Base-by-base conservation (phyloP, 257 asterid species). In the Capsicum chinense region DNA sequence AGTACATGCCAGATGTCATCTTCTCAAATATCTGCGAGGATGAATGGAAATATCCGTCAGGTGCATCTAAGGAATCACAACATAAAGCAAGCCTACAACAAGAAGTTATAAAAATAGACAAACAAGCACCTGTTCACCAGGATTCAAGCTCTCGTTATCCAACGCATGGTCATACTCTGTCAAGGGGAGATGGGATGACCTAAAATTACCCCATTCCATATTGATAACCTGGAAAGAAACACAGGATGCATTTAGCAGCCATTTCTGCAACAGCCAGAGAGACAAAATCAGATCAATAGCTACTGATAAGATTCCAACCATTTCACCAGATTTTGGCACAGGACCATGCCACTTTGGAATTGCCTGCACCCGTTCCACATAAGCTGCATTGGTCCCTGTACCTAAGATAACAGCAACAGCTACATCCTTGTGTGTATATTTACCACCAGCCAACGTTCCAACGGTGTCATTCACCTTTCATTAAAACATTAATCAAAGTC, bases 201-300 rank as follows among this genome's bases (percentile, higher is more conserved):
- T 92, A 90, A 95, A 95, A 90, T 94, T 95, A 84, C 98, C 99
- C 99, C 99, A 95, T 85, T 95, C 99, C 97, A 94, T 95, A 83
- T 95, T 95, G 88, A 95, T 94, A 85, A 95, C 99, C 99, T 95
- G 84, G 82, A 86, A 16, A 73, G 33, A 13, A 44, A 58, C 58
- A 70, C 54, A 16, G 37, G 60, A 66, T 9, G 50, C 39, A 64
- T 37, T 79, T 35, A 63, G 47, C 80, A 50, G 60, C 37, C 79
- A 78, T 54, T 39, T 42, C 78, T 37, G 78, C 3, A 15, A 56
- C 64, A 62, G 67, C 57, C 42, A n/a, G 13, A 8, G 21, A 58
- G 56, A 74, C 54, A 83, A 21, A 74, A 52, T 17, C n/a, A 62
- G 17, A 63, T 26, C 42, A 39, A 33, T 50, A 66, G 83, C 83